Conservation (phyloP, 2,329 filamentous ascomycete species). For the Biscogniauxia marginata region DNA sequence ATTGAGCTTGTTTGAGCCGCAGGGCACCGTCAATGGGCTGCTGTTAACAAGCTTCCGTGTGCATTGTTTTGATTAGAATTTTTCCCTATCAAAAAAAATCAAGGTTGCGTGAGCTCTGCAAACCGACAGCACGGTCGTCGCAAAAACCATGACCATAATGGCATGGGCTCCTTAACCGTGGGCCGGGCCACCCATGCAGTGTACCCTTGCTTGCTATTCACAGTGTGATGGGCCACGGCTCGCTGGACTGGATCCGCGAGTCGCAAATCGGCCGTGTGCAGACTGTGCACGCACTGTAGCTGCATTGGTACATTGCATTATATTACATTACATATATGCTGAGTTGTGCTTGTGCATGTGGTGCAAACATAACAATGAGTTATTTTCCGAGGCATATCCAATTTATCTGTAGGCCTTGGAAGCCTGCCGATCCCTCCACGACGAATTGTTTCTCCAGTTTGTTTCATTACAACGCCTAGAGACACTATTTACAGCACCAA, state of each 20-base stretch:
- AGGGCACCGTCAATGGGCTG: neutral
- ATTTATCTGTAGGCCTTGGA: conserved; percentile 12
- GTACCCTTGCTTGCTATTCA: neutral
- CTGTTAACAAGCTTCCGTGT: neutral
- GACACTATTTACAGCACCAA: conserved; percentile 13
- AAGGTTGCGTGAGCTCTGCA: neutral
- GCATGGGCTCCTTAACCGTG: neutral
- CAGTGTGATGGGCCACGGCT: neutral
- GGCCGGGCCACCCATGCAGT: neutral
- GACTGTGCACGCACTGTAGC: neutral
- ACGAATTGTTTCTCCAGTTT: conserved; percentile 5
- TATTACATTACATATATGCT: no score
- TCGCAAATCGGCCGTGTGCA: neutral
- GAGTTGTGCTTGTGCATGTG: no score
- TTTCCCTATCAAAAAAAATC: neutral
- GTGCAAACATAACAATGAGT: conserved; percentile 4
- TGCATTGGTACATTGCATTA: neutral
- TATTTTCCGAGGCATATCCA: conserved; percentile 6
- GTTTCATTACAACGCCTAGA: conserved; percentile 10
- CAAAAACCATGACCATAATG: neutral
- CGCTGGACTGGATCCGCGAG: neutral
- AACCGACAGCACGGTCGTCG: neutral
- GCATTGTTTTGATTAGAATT: neutral
- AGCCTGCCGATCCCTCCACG: conserved; percentile 21
- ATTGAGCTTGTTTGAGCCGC: neutral